These are phyloP conservation scores for Scedosporium boydii DNA, from an alignment of 2,329 filamentous ascomycete genomes.

Conservation along the genomic window DNA sequence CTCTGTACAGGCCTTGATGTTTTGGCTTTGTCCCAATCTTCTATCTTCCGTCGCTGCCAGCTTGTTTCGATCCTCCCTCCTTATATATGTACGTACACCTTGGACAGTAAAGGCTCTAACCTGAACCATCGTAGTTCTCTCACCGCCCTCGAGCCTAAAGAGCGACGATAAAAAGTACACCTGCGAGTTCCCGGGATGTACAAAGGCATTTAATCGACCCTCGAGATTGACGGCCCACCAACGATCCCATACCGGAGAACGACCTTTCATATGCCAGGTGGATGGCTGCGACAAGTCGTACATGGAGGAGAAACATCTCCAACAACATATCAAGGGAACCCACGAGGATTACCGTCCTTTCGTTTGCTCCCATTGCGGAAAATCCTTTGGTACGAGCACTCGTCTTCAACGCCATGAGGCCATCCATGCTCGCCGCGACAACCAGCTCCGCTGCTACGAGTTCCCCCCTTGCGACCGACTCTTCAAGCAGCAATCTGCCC, in stretches of 20 bases:
- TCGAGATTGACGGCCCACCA: slow-evolving; percentile 71
- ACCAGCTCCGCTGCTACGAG: slow-evolving; percentile 64
- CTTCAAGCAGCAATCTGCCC: slow-evolving; percentile 80
- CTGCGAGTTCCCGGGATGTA: slow-evolving; percentile 66
- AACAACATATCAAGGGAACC: slow-evolving; percentile 73
- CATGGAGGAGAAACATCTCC: slow-evolving; percentile 75
- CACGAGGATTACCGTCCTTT: slow-evolving; percentile 67
- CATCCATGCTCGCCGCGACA: slow-evolving; percentile 64
- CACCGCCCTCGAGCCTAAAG: slow-evolving; percentile 25
- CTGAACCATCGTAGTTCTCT: not conserved
- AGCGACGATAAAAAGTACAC: slow-evolving; percentile 54
- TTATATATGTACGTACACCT: too few species aligned
- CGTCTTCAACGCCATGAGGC: slow-evolving; percentile 66
- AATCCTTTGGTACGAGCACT: slow-evolving; percentile 73
- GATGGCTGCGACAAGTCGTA: slow-evolving; percentile 73
- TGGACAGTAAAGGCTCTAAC: not conserved
- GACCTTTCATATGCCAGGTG: slow-evolving; percentile 65
- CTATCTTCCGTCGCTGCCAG: not conserved
- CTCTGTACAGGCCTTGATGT: not conserved
- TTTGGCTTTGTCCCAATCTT: not conserved
- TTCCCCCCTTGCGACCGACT: slow-evolving; percentile 62
- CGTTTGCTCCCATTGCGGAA: slow-evolving; percentile 61
- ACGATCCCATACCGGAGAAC: slow-evolving; percentile 76
- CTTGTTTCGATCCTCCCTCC: not conserved
- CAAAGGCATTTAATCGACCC: slow-evolving; percentile 80